Evolutionary conservation across 495 filamentous ascomycete genomes (phyloP), one percentile per base, ranked within the genome.

Genomic region (Friedmanniomyces simplex): DNA sequence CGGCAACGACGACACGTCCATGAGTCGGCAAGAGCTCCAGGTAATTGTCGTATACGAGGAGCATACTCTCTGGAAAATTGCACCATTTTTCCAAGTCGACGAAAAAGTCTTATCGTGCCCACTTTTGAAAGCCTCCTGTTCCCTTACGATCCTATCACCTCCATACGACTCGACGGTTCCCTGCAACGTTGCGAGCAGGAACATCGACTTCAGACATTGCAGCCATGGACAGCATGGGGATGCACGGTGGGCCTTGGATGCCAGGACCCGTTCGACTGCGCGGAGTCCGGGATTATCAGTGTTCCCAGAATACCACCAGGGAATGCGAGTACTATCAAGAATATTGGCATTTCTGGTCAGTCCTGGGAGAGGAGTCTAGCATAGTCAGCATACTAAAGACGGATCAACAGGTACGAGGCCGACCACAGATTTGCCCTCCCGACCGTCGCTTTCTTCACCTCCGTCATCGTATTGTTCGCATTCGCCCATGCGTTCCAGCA

Each of bases 321-420:
- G 73, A 79, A 57, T 80, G 78, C 54, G 72, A 66, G 1, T 78
- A 75, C 57, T 71, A 74, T 11, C 54, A 34, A 2, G 66, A 65
- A 3, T 66, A 73, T 52, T 80, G 78, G 78, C 60, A 73, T 53
- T 74, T 72, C 61, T 80, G 77, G 76, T 81, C n/a, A n/a, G n/a
- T n/a, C n/a, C n/a, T n/a, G n/a, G n/a, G n/a, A n/a, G n/a, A n/a
- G n/a, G n/a, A n/a, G n/a, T n/a, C n/a, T n/a, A n/a, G n/a, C n/a
- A n/a, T n/a, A n/a, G n/a, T n/a, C n/a, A n/a, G n/a, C n/a, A n/a
- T n/a, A n/a, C n/a, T n/a, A n/a, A n/a, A n/a, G n/a, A n/a, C n/a
- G n/a, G n/a, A n/a, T n/a, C n/a, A n/a, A n/a, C n/a, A n/a, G n/a
- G n/a, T n/a, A 79, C 52, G 52, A 76, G 51, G 73, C 77, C n/a